phyloP scores from a whole-genome alignment of 2,329 filamentous ascomycete genomes.

The Kalaharituber pfeilii region DNA sequence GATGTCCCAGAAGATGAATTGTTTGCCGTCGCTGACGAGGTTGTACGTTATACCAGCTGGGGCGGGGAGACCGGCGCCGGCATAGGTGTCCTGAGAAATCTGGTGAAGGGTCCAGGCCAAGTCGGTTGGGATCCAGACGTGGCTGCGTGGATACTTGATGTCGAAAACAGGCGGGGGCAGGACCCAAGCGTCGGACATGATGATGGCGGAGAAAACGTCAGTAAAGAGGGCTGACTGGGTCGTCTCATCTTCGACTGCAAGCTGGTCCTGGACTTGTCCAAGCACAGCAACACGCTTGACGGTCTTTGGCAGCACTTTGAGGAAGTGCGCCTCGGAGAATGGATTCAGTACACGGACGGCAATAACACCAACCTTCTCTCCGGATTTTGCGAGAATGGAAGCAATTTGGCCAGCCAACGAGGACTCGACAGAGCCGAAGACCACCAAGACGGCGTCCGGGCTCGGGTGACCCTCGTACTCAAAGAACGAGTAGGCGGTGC shows the following conservation, averaged over 20 bases:
- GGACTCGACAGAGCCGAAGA: slow-evolving; percentile 81
- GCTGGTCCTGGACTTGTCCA: slow-evolving; percentile 64
- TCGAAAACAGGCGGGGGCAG: slow-evolving; percentile 52
- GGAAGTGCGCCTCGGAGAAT: slow-evolving; percentile 86
- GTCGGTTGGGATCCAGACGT: slow-evolving; percentile 41
- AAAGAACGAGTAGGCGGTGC: slow-evolving; percentile 81
- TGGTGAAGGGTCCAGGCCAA: slow-evolving; percentile 34
- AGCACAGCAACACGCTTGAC: slow-evolving; percentile 64
- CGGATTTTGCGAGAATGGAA: slow-evolving; percentile 50
- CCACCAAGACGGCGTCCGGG: slow-evolving; percentile 69
- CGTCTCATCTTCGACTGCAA: slow-evolving; percentile 54
- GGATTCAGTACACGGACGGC: slow-evolving; percentile 88
- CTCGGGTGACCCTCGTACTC: slow-evolving; percentile 77
- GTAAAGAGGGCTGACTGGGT: slow-evolving; percentile 73
- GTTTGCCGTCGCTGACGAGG: slow-evolving; percentile 18
- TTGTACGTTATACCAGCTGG: slow-evolving; percentile 37
- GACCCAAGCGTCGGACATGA: slow-evolving; percentile 54
- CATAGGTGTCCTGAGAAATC: slow-evolving; percentile 29
- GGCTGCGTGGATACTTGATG: slow-evolving; percentile 70
- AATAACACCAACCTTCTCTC: slow-evolving; percentile 66
- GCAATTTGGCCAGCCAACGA: slow-evolving; percentile 72
- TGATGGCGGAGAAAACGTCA: slow-evolving; percentile 73
- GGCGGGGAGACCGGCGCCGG: slow-evolving; percentile 25
- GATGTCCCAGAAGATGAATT: slow-evolving; percentile 88
- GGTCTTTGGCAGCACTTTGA: slow-evolving; percentile 60